phyloP scores from a whole-genome alignment of 1,284 basidiomycete genomes.

The Dichomitus squalens region DNA sequence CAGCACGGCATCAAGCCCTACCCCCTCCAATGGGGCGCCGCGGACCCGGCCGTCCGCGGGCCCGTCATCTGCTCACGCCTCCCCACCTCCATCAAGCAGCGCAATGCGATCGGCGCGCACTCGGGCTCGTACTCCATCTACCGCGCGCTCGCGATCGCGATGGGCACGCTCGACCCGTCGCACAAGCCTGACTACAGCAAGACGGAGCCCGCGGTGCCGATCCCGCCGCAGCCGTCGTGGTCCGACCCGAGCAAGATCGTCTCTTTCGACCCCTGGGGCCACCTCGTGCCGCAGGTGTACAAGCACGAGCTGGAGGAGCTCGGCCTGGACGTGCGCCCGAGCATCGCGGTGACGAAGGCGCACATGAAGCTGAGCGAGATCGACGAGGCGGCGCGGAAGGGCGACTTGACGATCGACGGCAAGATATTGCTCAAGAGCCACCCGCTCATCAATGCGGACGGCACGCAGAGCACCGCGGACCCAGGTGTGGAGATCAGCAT shows the following conservation, averaged over 20 bases:
- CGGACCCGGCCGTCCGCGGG: conserved; percentile 69
- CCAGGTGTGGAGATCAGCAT: conserved; percentile 86
- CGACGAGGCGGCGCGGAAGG: conserved; percentile 78
- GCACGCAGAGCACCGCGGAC: conserved; percentile 57
- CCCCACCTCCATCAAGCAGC: conserved; percentile 81
- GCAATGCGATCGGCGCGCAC: conserved; percentile 95
- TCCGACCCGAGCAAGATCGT: conserved; percentile 85
- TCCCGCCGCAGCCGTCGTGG: conserved; percentile 86
- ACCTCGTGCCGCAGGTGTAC: conserved; percentile 84
- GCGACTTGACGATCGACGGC: conserved; percentile 80
- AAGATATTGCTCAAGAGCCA: conserved; percentile 75
- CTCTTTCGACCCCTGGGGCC: conserved; percentile 94
- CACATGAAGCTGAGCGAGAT: conserved; percentile 92
- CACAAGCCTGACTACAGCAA: conserved; percentile 87
- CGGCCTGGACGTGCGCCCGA: conserved; percentile 83
- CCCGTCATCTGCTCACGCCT: conserved; percentile 91
- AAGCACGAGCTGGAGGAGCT: conserved; percentile 62
- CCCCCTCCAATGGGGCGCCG: conserved; percentile 83
- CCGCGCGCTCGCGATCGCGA: conserved; percentile 88
- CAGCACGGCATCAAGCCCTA: conserved; percentile 78
- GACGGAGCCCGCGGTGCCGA: conserved; percentile 88
- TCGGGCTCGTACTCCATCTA: conserved; percentile 95
- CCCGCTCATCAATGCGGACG: conserved; percentile 65
- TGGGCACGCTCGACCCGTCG: conserved; percentile 84
- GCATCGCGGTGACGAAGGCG: conserved; percentile 88